These are phyloP conservation scores for Hericium erinaceus DNA, from an alignment of 768 basidiomycete genomes.

Conservation along the genomic window DNA sequence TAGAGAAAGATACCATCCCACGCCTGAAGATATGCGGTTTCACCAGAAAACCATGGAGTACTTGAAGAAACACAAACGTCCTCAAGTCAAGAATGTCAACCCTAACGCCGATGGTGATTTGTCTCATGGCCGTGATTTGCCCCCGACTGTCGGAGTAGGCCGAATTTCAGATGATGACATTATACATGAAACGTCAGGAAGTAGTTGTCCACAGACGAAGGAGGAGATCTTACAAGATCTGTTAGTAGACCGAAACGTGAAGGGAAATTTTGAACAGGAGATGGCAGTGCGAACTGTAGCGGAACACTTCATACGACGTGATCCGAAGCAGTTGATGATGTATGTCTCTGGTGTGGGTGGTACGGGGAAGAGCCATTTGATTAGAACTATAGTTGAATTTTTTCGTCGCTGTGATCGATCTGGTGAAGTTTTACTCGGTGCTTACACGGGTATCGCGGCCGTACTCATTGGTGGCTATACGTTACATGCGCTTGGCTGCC, in stretches of 20 bases:
- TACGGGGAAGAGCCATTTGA: constrained; percentile 13
- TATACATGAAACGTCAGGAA: background rate
- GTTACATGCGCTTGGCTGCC: constrained; percentile 18
- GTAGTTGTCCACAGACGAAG: background rate
- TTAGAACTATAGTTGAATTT: constrained; percentile 15
- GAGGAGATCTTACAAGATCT: background rate
- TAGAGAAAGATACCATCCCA: too few relatives aligned
- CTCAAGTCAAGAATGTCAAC: too few relatives aligned
- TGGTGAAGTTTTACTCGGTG: constrained; percentile 13
- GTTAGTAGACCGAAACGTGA: background rate
- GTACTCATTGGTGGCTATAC: constrained; percentile 21
- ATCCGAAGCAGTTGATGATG: background rate
- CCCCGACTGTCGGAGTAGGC: too few relatives aligned
- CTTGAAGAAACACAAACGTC: too few relatives aligned
- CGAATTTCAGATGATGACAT: background rate
- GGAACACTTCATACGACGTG: background rate
- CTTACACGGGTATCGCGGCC: constrained; percentile 25
- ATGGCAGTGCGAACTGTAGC: background rate
- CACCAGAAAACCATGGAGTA: too few relatives aligned
- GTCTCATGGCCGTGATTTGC: background rate
- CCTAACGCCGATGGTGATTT: too few relatives aligned
- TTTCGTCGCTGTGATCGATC: constrained; percentile 5
- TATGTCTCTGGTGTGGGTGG: background rate
- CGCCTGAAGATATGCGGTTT: too few relatives aligned
- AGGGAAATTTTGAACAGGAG: background rate